Evolutionary conservation across 768 basidiomycete genomes (phyloP), one percentile per base, ranked within the genome.

Genomic region (Boletus coccyginus): DNA sequence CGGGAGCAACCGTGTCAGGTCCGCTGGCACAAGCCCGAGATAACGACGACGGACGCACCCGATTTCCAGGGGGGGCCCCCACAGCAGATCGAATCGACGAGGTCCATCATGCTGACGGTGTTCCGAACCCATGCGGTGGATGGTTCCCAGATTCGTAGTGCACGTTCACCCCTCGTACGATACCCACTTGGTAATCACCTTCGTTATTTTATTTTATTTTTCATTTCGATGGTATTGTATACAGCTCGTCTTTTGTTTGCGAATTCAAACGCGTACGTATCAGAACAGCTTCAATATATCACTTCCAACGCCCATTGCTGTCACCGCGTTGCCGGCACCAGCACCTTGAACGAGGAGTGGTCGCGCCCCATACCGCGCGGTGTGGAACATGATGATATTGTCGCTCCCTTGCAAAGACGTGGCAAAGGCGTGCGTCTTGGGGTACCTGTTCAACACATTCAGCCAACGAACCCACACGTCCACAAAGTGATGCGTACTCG

Each of bases 331-430:
- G n/a, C 97, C 97, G 0, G 97, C 97, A 3, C 97, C 97, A 1
- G 95, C 88, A 48, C 97, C 97, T 66, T 98, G 96, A 35, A 99
- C 81, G 57, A 98, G 92, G 53, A 99, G 76, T 2, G 97, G 96
- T 41, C 94, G 76, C 9, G 87, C 81, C 3, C 88, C 86, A 68
- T 99, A 99, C 41, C 97, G 80, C 66, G 90, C 86, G 0, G 96
- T 98, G 69, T 93, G 90, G 83, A 98, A 98, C 79, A 97, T 91
- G 70, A 99, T 84, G 68, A 99, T 98, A 71, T 98, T 98, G 73
- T 99, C 97, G 21, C 94, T 94, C 1, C 96, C 97, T 21, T 93
- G 91, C 14, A 99, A 82, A 2, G 95, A 91, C 1, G 96, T 96
- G 5, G 95, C 95, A 67, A 99, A 98, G 2, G 97, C 90, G 71